Percentiles rank a stretch among this genome's conserved stretches.
Evolutionary conservation across 495 filamentous ascomycete genomes (phyloP).

Genomic region (Aspergillus olivimuriae): DNA sequence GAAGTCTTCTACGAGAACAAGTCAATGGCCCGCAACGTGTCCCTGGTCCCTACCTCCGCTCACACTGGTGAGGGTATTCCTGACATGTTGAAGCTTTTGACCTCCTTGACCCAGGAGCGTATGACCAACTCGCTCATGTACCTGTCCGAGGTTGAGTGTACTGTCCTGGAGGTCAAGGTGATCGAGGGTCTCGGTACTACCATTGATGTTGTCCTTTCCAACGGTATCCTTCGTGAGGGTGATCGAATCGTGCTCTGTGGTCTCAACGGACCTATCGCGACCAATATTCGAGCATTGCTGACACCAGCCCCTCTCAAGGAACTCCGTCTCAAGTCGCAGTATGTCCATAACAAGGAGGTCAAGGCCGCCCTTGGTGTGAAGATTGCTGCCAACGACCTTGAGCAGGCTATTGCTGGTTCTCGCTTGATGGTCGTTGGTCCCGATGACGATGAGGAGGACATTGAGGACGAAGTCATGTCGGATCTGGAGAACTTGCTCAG

Average conservation of each 20-base stretch:
- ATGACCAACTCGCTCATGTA: slow-evolving; percentile 99
- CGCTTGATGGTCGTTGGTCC: slow-evolving; percentile 88
- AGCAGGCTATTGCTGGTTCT: slow-evolving; percentile 95
- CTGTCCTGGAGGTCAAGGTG: slow-evolving; percentile 96
- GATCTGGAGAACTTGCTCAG: slow-evolving; percentile 88
- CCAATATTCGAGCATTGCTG: slow-evolving; percentile 92
- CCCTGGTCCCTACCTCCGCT: slow-evolving; percentile 91
- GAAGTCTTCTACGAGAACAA: slow-evolving; percentile 97
- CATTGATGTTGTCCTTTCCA: slow-evolving; percentile 95
- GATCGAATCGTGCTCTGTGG: slow-evolving; percentile 94
- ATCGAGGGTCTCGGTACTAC: slow-evolving; percentile 98
- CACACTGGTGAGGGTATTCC: slow-evolving; percentile 98
- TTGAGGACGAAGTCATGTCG: slow-evolving; percentile 93
- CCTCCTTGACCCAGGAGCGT: slow-evolving; percentile 87
- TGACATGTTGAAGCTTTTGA: slow-evolving; percentile 95
- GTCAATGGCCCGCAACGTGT: slow-evolving; percentile 88
- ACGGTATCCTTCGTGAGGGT: slow-evolving; percentile 91
- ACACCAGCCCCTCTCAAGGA: slow-evolving; percentile 94
- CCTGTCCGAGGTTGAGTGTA: slow-evolving; percentile 93
- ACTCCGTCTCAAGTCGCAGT: slow-evolving; percentile 84
- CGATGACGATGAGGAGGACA: slow-evolving; percentile 92
- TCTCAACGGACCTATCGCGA: slow-evolving; percentile 87
- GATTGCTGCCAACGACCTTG: slow-evolving; percentile 93
- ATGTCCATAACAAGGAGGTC: slow-evolving; percentile 98
- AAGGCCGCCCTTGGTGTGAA: slow-evolving; percentile 98